Evolutionary conservation across 306 rosid genomes (phyloP).

Genomic region (Alnus glutinosa): DNA sequence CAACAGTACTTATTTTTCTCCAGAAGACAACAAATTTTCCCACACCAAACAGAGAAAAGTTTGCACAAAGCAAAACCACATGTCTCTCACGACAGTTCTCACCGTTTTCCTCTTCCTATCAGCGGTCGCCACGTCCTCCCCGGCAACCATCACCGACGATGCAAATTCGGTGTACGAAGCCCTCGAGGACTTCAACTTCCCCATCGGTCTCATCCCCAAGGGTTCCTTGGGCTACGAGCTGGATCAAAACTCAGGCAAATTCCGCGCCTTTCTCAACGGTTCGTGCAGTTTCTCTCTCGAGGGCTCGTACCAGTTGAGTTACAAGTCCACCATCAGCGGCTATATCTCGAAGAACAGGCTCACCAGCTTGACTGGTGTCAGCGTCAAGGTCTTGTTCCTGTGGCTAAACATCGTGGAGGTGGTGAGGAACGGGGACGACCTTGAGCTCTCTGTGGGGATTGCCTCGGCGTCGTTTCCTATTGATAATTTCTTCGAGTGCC

Average conservation of each 20-base stretch:
- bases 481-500: constrained; percentile 69
- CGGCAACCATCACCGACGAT: not conserved
- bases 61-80: not conserved
- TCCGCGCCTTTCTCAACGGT: constrained; percentile 51
- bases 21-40: too few relatives aligned
- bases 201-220: constrained; percentile 72
- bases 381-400: constrained; percentile 72
- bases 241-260: constrained; percentile 48
- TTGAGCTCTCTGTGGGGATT: constrained; percentile 74
- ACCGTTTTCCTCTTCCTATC: constrained; percentile 33
- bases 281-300: constrained; percentile 73
- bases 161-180: constrained; percentile 53
- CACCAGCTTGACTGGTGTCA: constrained; percentile 55
- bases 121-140: constrained; percentile 22
- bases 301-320: constrained; percentile 64
- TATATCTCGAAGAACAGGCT: constrained; percentile 49
- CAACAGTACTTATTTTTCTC: too few relatives aligned
- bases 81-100: constrained; percentile 34
- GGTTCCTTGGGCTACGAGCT: constrained; percentile 55
- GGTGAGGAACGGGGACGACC: constrained; percentile 47
- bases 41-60: not conserved
- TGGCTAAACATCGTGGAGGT: constrained; percentile 86
- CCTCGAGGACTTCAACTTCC: constrained; percentile 52
- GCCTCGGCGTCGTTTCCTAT: constrained; percentile 71
- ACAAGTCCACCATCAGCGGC: constrained; percentile 69